These are phyloP conservation scores for Sporothrix pallida DNA, from an alignment of 2,329 filamentous ascomycete genomes.

Conservation along the genomic window DNA sequence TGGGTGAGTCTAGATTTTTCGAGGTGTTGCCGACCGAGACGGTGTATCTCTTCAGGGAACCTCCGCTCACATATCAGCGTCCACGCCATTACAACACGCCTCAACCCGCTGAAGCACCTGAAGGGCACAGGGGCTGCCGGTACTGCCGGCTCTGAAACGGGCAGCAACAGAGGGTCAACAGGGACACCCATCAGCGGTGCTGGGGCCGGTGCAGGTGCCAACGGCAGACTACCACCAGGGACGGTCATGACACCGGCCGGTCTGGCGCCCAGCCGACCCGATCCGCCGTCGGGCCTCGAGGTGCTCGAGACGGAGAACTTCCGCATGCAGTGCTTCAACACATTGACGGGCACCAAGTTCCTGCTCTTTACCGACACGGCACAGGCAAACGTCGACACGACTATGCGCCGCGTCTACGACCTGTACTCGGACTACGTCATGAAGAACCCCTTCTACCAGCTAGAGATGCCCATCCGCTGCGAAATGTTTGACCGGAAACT, in stretches of 20 bases:
- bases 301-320: slow-evolving; percentile 94
- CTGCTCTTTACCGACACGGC: slow-evolving; percentile 90
- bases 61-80: slow-evolving; percentile 53
- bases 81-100: slow-evolving; percentile 70
- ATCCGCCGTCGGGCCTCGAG: slow-evolving; percentile 79
- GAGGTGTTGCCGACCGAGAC: no score
- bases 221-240: slow-evolving; percentile 28
- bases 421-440: slow-evolving; percentile 96
- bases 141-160: slow-evolving; percentile 27
- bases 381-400: slow-evolving; percentile 83
- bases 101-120: slow-evolving; percentile 59
- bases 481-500: slow-evolving; percentile 93
- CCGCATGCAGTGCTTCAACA: slow-evolving; percentile 93
- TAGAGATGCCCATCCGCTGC: slow-evolving; percentile 96
- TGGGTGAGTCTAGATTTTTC: slow-evolving; percentile 61
- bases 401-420: slow-evolving; percentile 87
- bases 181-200: not conserved
- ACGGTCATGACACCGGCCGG: slow-evolving; percentile 38
- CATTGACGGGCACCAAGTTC: slow-evolving; percentile 93
- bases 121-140: slow-evolving; percentile 43
- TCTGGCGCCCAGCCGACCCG: slow-evolving; percentile 56
- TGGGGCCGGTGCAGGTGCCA: not conserved
- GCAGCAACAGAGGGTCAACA: slow-evolving; percentile 27
- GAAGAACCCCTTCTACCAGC: slow-evolving; percentile 98
- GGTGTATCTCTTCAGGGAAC: no score